Evolutionary conservation across 257 asterid species (phyloP).

Genomic region (Rehmannia glutinosa): DNA sequence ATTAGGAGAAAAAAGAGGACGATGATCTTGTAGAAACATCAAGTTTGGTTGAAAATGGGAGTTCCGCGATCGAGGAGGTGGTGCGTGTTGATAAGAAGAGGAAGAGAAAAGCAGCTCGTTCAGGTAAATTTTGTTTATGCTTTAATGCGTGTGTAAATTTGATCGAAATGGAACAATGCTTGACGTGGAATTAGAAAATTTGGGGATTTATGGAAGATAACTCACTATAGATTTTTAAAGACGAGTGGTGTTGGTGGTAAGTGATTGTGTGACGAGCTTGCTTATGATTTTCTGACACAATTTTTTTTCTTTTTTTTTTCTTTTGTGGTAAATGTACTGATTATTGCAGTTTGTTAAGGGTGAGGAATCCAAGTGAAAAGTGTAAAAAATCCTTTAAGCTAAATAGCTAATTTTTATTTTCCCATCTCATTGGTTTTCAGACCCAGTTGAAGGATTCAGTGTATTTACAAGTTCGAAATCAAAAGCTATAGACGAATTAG

Average conservation of each 20-base stretch:
- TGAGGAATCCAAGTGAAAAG: neutral
- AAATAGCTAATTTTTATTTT: neutral
- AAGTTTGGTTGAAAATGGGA: constrained; percentile 28
- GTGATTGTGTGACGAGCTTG: neutral
- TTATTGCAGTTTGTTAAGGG: neutral
- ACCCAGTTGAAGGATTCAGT: constrained; percentile 51
- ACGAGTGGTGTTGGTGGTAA: neutral
- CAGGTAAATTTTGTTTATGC: constrained; percentile 27
- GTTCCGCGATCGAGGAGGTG: constrained; percentile 20
- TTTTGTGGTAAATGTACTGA: neutral
- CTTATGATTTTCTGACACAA: neutral
- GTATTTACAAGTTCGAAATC: constrained; percentile 53
- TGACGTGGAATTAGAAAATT: neutral
- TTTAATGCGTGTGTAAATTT: neutral
- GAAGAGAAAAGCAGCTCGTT: constrained; percentile 48
- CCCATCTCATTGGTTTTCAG: constrained; percentile 24
- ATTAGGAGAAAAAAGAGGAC: constrained; percentile 37
- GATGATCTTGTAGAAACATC: constrained; percentile 28
- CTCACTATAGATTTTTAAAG: neutral
- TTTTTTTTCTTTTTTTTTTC: neutral
- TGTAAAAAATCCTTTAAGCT: neutral
- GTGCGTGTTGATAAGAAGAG: constrained; percentile 47
- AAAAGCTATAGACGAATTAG: constrained; percentile 32
- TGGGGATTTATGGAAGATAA: neutral
- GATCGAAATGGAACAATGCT: neutral